Evolutionary conservation across 208 protist genomes (phyloP), one percentile per base, ranked within the genome.

Genomic region (Borovskyia barvae): DNA sequence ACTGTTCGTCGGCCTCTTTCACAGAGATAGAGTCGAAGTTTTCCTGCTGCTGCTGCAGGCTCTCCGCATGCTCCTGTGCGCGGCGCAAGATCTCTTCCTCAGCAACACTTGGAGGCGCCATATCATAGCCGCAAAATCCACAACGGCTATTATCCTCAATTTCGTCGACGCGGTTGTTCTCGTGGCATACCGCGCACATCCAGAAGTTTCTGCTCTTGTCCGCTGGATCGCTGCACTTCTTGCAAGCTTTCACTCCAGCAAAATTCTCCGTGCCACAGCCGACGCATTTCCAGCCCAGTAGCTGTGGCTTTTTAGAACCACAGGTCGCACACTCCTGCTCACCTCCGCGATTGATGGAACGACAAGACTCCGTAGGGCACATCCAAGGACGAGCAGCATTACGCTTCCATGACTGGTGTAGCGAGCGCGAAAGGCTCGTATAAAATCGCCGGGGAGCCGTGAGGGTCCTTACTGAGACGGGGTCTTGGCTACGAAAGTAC

Each of bases 121-220:
- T 95, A 59, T 95, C 83, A 56, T 95, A 95, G 17, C 73, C 66
- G 61, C 88, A 95, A 51, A 82, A 87, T 2, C 88, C 88, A 59
- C 88, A 95, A 1, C 76, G 51, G 52, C 88, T 92, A 66, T 95
- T 95, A 60, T 90, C 83, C 43, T 92, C 82, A 12, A 95, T 41
- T 28, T 90, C 85, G 58, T 95, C 88, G 26, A 92, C 62, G 20
- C 80, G 80, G 64, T 95, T 95, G 72, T 92, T 95, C 67, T 92
- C 79, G n/a, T 75, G 63, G 60, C 88, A 95, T 14, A 69, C 77
- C 11, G 80, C 75, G 56, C 88, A 95, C 85, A 92, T 90, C 83
- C 85, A 95, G 52, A 83, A 91, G 14, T 75, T 78, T 3, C 42
- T 64, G 53, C 85, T 95, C 15, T 50, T 41, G 22, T 76, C 71